Percentiles rank a stretch among this genome's conserved stretches.
These are phyloP conservation scores for Rubia yunnanensis DNA, from an alignment of 257 asterid species.

Conservation along the genomic window DNA sequence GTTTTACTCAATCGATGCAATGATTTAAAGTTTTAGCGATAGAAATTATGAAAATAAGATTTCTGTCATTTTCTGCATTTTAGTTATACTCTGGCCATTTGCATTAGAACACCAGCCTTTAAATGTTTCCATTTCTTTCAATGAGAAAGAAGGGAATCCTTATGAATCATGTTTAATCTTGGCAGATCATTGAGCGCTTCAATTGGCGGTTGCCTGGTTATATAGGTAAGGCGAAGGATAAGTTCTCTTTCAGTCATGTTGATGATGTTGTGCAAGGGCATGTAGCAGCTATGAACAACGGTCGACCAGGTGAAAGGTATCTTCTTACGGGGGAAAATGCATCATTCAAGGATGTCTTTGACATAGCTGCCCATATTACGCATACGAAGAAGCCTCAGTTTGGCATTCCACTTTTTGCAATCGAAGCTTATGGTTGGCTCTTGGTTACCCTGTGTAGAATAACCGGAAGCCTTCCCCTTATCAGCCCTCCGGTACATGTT, in stretches of 20 bases:
- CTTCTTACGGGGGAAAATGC: conserved; percentile 95
- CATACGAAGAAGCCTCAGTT: conserved; percentile 60
- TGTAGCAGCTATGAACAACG: conserved; percentile 64
- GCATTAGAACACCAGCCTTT: neutral
- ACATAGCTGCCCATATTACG: conserved; percentile 63
- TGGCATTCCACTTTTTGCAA: conserved; percentile 44
- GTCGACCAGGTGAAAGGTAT: conserved; percentile 68
- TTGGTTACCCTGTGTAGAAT: conserved; percentile 55
- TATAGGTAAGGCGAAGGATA: conserved; percentile 51
- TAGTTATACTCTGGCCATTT: neutral
- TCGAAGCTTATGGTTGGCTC: conserved; percentile 58
- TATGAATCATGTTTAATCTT: conserved; percentile 10
- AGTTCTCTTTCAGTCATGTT: conserved; percentile 67
- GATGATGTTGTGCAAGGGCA: conserved; percentile 91
- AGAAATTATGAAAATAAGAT: neutral
- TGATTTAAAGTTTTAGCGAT: neutral
- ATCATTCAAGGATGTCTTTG: conserved; percentile 69
- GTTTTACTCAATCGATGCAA: neutral
- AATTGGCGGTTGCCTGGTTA: conserved; percentile 82
- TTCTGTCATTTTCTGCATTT: neutral
- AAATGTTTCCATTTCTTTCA: neutral
- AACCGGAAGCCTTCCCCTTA: conserved; percentile 76
- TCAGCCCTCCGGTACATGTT: conserved; percentile 80
- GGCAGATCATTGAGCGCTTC: conserved; percentile 76
- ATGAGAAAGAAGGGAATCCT: neutral